Conservation (phyloP, 129 eudicot species). For the Flaveria sonorensis region DNA sequence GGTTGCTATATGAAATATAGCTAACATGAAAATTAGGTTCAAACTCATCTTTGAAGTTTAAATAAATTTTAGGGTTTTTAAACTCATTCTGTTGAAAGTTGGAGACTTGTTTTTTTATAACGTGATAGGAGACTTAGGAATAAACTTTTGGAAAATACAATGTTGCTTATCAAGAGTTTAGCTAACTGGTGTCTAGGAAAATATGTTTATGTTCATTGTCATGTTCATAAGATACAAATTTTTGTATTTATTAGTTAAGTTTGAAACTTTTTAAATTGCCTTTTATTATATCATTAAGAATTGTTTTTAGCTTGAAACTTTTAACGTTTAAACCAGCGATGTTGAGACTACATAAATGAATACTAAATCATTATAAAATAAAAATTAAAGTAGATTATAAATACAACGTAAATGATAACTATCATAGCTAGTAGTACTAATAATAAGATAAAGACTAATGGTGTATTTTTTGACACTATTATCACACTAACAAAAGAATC, state of each 20-base stretch:
- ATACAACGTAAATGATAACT: too few species aligned
- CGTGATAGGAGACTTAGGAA: slow-evolving; percentile 12
- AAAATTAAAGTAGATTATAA: too few species aligned
- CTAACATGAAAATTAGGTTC: slow-evolving; percentile 10
- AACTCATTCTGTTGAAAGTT: neutral
- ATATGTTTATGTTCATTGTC: slow-evolving; percentile 30
- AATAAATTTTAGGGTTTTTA: neutral
- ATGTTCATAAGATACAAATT: slow-evolving; percentile 13
- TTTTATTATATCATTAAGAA: neutral
- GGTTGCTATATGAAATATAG: slow-evolving; percentile 7
- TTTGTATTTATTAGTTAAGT: neutral
- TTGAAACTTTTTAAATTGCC: neutral
- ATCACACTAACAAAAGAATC: too few species aligned
- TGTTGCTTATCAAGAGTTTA: slow-evolving; percentile 20
- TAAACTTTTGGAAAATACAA: slow-evolving; percentile 24
- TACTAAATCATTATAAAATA: too few species aligned
- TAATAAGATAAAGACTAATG: too few species aligned
- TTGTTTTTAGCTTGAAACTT: too few species aligned
- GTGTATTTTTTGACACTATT: too few species aligned
- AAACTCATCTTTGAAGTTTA: slow-evolving; percentile 2
- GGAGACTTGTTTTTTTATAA: slow-evolving; percentile 6
- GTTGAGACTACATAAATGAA: too few species aligned
- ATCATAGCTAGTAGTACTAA: too few species aligned
- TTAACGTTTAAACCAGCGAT: too few species aligned
- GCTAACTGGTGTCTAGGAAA: slow-evolving; percentile 29